phyloP scores from a whole-genome alignment of 345 rosid genomes.

The Rhodamnia rubescens region DNA sequence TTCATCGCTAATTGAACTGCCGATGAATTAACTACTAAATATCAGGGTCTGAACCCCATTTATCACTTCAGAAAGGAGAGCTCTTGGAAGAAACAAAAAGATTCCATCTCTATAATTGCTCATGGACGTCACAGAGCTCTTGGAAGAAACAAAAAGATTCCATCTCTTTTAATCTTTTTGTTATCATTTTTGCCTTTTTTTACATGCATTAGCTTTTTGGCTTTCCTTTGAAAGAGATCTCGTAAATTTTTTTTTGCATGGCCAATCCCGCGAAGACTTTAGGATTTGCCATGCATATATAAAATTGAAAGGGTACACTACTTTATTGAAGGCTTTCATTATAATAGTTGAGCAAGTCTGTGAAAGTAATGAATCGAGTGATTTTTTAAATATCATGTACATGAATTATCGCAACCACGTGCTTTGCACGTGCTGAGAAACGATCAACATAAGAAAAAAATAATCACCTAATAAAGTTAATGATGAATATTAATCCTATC shows the following conservation, averaged over 20 bases:
- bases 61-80: background rate
- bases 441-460: background rate
- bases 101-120: background rate
- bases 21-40: background rate
- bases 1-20: background rate
- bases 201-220: background rate
- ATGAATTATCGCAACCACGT: background rate
- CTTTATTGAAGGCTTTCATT: background rate
- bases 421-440: background rate
- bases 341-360: background rate
- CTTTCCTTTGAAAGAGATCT: background rate
- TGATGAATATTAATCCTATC: background rate
- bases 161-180: background rate
- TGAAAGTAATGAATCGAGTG: background rate
- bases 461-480: background rate
- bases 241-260: background rate
- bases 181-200: background rate
- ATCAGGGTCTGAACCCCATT: background rate
- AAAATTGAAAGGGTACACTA: background rate
- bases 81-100: background rate
- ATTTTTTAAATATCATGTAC: background rate
- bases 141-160: background rate
- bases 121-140: background rate
- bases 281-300: background rate
- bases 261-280: background rate